These are phyloP conservation scores for Chaetomiaceae sp. DNA, from an alignment of 2,329 filamentous ascomycete species.

Conservation along the genomic window DNA sequence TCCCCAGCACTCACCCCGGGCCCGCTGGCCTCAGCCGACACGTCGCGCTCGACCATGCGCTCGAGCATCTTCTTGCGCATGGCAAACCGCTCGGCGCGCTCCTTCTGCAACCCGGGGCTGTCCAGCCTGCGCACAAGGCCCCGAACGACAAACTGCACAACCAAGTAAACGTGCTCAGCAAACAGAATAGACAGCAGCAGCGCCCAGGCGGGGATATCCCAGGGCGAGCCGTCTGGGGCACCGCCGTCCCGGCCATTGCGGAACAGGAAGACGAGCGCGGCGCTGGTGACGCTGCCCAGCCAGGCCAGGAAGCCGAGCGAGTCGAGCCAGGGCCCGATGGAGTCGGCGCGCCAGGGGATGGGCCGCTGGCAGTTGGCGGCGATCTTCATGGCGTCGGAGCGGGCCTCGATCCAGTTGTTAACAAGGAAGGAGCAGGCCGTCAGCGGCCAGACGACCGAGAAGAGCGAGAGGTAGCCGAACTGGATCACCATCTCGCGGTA, in stretches of 20 bases:
- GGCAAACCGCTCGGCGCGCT: constrained; percentile 73
- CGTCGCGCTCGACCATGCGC: constrained; percentile 60
- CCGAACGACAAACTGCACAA: constrained; percentile 66
- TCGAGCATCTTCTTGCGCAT: constrained; percentile 76
- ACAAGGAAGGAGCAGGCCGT: constrained; percentile 81
- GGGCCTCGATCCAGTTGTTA: constrained; percentile 95
- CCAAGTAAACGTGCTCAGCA: constrained; percentile 85
- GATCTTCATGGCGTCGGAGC: constrained; percentile 92
- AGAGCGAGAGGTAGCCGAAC: constrained; percentile 80
- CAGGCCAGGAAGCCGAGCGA: constrained; percentile 86
- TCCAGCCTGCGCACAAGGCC: constrained; percentile 75
- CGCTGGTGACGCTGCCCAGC: constrained; percentile 83
- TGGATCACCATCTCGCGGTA: constrained; percentile 92
- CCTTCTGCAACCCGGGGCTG: constrained; percentile 79
- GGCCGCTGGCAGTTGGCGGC: constrained; percentile 84
- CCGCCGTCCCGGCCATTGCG: constrained; percentile 53
- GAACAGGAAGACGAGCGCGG: constrained; percentile 88
- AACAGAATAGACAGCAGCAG: constrained; percentile 78
- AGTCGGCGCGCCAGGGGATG: constrained; percentile 83
- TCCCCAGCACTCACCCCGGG: constrained; percentile 48
- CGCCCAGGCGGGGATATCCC: constrained; percentile 71
- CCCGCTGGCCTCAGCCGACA: constrained; percentile 40
- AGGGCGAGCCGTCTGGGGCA: constrained; percentile 61
- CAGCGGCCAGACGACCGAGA: constrained; percentile 93
- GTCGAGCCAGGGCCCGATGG: constrained; percentile 88